These are phyloP conservation scores for Phytophthora uliginosa DNA, from an alignment of 352 stramenopile species.

Conservation along the genomic window DNA sequence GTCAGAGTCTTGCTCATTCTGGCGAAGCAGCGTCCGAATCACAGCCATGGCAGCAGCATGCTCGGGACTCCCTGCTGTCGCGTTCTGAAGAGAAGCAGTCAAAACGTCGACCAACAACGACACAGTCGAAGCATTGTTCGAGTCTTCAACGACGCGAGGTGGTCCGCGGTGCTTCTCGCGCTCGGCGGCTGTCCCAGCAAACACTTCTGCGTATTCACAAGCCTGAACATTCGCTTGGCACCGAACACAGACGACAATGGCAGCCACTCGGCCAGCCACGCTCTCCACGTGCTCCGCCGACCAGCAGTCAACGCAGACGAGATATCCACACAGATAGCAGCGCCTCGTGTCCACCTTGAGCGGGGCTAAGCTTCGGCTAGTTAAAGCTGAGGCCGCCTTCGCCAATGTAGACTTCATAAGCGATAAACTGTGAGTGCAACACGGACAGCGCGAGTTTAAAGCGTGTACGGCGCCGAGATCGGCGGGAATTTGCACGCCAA, in stretches of 20 bases:
- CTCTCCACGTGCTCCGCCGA: conserved; percentile 42
- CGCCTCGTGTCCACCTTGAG: conserved; percentile 37
- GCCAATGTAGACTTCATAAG: conserved; percentile 23
- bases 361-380: conserved; percentile 6
- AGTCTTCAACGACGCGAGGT: conserved; percentile 27
- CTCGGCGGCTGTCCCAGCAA: conserved; percentile 27
- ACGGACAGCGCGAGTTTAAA: conserved; percentile 60
- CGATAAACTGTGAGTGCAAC: conserved; percentile 57
- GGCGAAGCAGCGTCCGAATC: conserved; percentile 15
- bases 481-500: conserved; percentile 60
- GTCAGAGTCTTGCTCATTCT: conserved; percentile 3
- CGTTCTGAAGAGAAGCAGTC: conserved; percentile 13
- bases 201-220: conserved; percentile 54
- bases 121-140: background rate
- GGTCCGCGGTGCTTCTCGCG: conserved; percentile 25
- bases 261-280: conserved; percentile 30
- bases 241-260: conserved; percentile 51
- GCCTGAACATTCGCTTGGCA: conserved; percentile 58
- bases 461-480: conserved; percentile 43
- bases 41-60: conserved; percentile 12
- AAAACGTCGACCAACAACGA: conserved; percentile 16
- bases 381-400: conserved; percentile 13
- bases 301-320: conserved; percentile 49
- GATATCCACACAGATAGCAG: conserved; percentile 49
- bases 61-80: conserved; percentile 10